Percentiles rank a stretch among this genome's conserved stretches.
phyloP scores from a whole-genome alignment of 371 early-diverging fungal genomes.

The Mortierella sp. region DNA sequence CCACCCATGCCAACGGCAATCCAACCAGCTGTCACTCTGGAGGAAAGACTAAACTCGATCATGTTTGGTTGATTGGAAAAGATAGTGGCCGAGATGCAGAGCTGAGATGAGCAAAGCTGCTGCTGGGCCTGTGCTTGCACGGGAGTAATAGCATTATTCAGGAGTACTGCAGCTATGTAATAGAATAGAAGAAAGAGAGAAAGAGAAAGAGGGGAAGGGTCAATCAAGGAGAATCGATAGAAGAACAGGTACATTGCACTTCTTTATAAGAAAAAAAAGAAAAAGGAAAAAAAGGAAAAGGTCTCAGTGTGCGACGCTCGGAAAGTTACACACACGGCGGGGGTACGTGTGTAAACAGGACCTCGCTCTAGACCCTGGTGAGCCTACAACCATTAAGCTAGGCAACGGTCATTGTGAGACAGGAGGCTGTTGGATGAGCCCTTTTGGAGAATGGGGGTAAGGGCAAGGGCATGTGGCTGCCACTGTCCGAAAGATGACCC shows the following conservation, averaged over 20 bases:
- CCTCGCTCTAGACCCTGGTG: too few relatives aligned
- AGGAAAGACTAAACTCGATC: slow-evolving; percentile 34
- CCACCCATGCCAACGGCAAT: slow-evolving; percentile 44
- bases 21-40: slow-evolving; percentile 32
- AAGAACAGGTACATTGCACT: neutral
- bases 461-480: too few relatives aligned
- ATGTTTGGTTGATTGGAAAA: slow-evolving; percentile 29
- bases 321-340: too few relatives aligned
- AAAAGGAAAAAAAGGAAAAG: too few relatives aligned
- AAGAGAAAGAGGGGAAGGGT: neutral
- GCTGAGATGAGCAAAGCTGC: slow-evolving; percentile 20
- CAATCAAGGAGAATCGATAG: neutral
- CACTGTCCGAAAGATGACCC: too few relatives aligned
- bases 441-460: too few relatives aligned
- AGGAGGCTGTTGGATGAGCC: too few relatives aligned
- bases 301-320: neutral
- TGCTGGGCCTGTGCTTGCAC: neutral
- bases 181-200: slow-evolving; percentile 10
- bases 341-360: too few relatives aligned
- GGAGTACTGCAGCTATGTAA: slow-evolving; percentile 1
- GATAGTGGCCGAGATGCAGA: slow-evolving; percentile 40
- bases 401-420: too few relatives aligned
- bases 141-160: neutral
- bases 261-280: neutral
- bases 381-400: too few relatives aligned